Base-by-base conservation (phyloP, 2,329 filamentous ascomycete species). In the Trichoderma koningiopsis region DNA sequence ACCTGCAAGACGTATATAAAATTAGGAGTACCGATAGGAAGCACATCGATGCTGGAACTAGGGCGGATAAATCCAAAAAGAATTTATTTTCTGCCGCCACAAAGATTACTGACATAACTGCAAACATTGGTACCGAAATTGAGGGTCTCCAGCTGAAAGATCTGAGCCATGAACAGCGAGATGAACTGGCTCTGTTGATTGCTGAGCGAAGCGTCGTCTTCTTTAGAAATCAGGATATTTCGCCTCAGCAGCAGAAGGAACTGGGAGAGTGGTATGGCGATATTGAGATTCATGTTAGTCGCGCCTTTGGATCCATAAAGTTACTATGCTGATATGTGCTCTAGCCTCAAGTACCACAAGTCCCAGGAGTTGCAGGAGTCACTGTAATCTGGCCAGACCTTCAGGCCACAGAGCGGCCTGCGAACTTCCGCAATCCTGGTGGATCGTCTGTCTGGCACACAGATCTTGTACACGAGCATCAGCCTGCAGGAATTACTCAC, bases 351-450 rank as follows among this genome's bases (percentile, higher is more conserved):
- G 88, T 87, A 0, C 86, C 91, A 0, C 88, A 91, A 56, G 90
- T 92, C 0, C 91, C 91, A 0, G 91, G 90, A 1, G 80, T 91
- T 0, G 82, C 83, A 0, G 90, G 90, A 0, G 87, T 89, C 1
- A 87, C 84, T 0, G 88, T 92, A 5, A 89, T 92, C 59, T 92
- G 90, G 91, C 91, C 91, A 0, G 89, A 86, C 40, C 83, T 92
- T 0, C 83, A 85, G 75, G 89, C 88, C 0, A 89, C 86, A 0
- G 90, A 92, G 76, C 77, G 80, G 1, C 76, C 82, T 2, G 86
- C 89, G 4, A 86, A 83, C 74, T 92, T 92, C 81, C 86, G 91
- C 68, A 83, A 87, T 27, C 90, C 90, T 0, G 90, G 89, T 33
- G 90, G 91, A 3, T 88, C 90, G 1, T 89, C 88, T 0, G 80